Evolutionary conservation across 441 rosid genomes (phyloP).

Genomic region (Gossypium davidsonii): DNA sequence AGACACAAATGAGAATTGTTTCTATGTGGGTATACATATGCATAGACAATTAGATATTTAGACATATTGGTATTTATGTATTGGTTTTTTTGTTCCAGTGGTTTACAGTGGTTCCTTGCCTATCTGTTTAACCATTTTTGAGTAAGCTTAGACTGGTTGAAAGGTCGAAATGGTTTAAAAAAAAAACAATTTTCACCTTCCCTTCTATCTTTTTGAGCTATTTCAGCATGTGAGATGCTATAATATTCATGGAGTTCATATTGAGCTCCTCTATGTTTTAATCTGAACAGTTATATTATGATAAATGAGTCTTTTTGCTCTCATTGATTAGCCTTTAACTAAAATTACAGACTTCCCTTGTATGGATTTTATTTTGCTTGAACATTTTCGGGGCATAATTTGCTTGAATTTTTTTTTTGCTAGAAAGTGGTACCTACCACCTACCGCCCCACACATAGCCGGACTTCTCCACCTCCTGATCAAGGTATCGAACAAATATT

Average conservation of each 20-base stretch:
- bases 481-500: constrained; percentile 47
- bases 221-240: neutral
- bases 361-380: neutral
- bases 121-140: neutral
- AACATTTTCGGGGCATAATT: neutral
- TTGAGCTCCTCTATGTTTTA: neutral
- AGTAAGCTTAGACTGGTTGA: neutral
- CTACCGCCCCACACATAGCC: constrained; percentile 68
- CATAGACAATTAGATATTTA: neutral
- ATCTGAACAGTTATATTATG: neutral
- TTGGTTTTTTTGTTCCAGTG: neutral
- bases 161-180: neutral
- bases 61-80: neutral
- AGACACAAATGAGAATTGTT: neutral
- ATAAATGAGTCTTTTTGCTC: neutral
- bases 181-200: neutral
- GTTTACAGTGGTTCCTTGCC: neutral
- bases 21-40: neutral
- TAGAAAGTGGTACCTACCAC: constrained; percentile 68
- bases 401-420: constrained; percentile 6
- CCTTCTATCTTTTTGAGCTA: neutral
- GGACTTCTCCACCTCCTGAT: constrained; percentile 77
- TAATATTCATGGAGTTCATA: constrained; percentile 8
- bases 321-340: neutral
- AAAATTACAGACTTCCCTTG: neutral